Percentiles rank a stretch among this genome's conserved stretches.
Conservation (phyloP, 225 moss, liverwort and hornwort species). For the Anthoceros angustus region DNA sequence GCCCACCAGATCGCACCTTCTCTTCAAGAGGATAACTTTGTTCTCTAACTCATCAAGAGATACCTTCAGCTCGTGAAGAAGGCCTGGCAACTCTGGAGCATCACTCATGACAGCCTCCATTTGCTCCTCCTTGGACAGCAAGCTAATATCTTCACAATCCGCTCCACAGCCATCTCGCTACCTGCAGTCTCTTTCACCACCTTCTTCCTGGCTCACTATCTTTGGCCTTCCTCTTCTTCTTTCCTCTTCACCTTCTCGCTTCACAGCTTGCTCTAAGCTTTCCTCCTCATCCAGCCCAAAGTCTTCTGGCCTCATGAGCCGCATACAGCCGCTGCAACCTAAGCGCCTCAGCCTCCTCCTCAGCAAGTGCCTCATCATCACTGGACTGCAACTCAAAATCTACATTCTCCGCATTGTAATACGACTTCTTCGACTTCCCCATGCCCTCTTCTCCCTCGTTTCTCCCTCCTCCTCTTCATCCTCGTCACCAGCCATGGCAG, state of each 20-base stretch:
- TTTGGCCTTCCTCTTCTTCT: constrained; percentile 12
- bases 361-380: constrained; percentile 74
- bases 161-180: constrained; percentile 26
- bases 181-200: constrained; percentile 8
- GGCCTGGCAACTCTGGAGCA: constrained; percentile 80
- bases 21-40: constrained; percentile 58
- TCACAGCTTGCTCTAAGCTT: constrained; percentile 39
- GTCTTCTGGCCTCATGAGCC: constrained; percentile 62
- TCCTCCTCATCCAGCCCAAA: constrained; percentile 38
- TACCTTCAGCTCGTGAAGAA: constrained; percentile 55
- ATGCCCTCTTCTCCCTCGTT: constrained; percentile 40
- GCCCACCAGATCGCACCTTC: constrained; percentile 46
- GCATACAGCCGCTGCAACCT: constrained; percentile 56
- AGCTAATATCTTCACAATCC: constrained; percentile 48
- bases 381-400: constrained; percentile 91
- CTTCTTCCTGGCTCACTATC: constrained; percentile 12
- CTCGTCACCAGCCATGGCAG: constrained; percentile 49
- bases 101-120: constrained; percentile 83
- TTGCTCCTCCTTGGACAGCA: constrained; percentile 68
- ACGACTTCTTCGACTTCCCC: constrained; percentile 91
- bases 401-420: constrained; percentile 77
- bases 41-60: constrained; percentile 53
- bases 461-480: constrained; percentile 45
- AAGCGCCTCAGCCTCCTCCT: constrained; percentile 69
- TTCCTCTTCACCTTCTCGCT: constrained; percentile 15